phyloP scores from a whole-genome alignment of 1,284 basidiomycete species.

The Schizopora paradoxa region DNA sequence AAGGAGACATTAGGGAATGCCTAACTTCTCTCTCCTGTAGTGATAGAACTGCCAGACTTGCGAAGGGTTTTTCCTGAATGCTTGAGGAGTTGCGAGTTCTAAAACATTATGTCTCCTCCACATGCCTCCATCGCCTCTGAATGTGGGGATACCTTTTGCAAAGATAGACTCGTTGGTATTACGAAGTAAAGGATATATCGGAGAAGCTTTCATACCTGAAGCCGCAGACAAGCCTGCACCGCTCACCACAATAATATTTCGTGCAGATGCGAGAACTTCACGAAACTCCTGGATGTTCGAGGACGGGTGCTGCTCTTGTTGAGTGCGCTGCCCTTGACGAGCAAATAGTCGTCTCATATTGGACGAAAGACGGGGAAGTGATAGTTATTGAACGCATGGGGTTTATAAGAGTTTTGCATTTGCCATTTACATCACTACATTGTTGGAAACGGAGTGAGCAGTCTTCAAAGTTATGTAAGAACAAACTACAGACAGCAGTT shows the following conservation, averaged over 20 bases:
- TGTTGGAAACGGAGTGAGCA: too few species aligned
- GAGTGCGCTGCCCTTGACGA: too few species aligned
- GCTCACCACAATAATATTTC: slow-evolving; percentile 47
- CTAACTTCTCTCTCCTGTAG: slow-evolving; percentile 47
- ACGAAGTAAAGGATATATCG: background rate
- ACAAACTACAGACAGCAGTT: too few species aligned
- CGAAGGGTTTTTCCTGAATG: slow-evolving; percentile 47
- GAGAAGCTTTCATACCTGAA: slow-evolving; percentile 39
- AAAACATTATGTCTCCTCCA: slow-evolving; percentile 56
- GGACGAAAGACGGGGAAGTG: too few species aligned
- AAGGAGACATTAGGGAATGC: slow-evolving; percentile 3
- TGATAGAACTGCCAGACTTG: slow-evolving; percentile 66
- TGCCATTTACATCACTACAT: too few species aligned
- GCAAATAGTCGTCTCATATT: too few species aligned
- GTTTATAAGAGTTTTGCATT: too few species aligned
- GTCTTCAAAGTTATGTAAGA: too few species aligned
- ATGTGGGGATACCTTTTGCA: slow-evolving; percentile 51
- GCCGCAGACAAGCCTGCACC: slow-evolving; percentile 57
- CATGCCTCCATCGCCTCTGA: slow-evolving; percentile 53
- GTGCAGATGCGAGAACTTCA: slow-evolving; percentile 29
- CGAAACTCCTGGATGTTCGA: slow-evolving; percentile 30
- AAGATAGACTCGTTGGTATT: background rate
- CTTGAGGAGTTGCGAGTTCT: slow-evolving; percentile 52
- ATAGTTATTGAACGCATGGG: too few species aligned
- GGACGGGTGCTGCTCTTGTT: too few species aligned